Conservation (phyloP, 208 protist genomes). For the Crithidia bombi region DNA sequence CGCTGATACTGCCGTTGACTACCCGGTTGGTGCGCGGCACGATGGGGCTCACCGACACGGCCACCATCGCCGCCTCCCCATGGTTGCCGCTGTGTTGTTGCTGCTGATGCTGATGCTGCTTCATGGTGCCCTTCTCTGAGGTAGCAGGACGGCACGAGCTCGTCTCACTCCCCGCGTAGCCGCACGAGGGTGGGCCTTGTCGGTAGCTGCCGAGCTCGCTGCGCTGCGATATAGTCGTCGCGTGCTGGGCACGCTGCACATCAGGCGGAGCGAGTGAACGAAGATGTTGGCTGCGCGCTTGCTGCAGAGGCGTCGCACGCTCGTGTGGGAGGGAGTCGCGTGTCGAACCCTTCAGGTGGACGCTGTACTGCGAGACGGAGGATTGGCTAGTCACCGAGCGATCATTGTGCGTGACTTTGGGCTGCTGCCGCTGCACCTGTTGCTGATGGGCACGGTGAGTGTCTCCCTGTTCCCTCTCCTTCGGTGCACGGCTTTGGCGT, state of each 20-base stretch:
- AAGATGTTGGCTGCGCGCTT: constrained; percentile 1
- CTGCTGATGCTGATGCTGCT: neutral
- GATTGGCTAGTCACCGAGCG: neutral
- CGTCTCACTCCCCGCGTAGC: constrained; percentile 1
- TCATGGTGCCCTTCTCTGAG: neutral
- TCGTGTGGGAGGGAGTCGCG: neutral
- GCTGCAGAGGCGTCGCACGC: constrained; percentile 6
- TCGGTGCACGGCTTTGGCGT: neutral
- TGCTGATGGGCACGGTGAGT: neutral
- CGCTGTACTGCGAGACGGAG: constrained; percentile 1
- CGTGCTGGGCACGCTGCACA: neutral
- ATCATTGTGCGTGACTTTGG: neutral
- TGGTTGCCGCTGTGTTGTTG: neutral
- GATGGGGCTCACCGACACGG: neutral
- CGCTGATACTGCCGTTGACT: neutral
- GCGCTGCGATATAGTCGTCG: neutral
- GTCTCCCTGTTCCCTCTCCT: neutral
- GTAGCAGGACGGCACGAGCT: constrained; percentile 1
- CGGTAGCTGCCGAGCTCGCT: neutral
- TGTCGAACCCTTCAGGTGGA: neutral
- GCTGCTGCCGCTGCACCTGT: too few species aligned
- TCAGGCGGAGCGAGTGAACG: neutral
- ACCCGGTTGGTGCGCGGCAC: neutral
- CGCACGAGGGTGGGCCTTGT: neutral
- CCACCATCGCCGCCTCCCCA: neutral